These are phyloP conservation scores for Teratosphaeriaceae sp. DNA, from an alignment of 2,329 filamentous ascomycete species.

Conservation along the genomic window DNA sequence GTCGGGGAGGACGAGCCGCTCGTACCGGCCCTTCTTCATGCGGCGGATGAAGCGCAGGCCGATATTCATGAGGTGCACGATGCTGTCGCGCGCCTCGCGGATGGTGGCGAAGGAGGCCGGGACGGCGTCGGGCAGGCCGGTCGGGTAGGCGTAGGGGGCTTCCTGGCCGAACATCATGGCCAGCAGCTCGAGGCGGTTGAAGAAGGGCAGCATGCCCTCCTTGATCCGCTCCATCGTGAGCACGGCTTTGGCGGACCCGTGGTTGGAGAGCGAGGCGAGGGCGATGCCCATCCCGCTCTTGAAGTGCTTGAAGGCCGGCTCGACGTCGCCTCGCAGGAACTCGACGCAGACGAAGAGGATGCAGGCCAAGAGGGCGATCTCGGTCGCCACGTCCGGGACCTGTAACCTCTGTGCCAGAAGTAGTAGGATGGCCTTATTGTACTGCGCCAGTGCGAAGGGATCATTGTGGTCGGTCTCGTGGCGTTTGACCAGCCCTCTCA, in stretches of 20 bases:
- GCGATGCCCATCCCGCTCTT: constrained; percentile 18
- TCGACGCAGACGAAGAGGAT: constrained; percentile 25
- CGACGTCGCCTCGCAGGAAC: constrained; percentile 18
- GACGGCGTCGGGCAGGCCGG: constrained; percentile 5
- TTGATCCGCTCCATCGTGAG: constrained; percentile 5
- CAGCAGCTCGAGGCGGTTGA: constrained; percentile 16
- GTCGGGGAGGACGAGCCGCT: constrained; percentile 5
- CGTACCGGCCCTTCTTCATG: constrained; percentile 10
- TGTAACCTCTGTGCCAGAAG: constrained; percentile 12
- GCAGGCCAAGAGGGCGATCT: constrained; percentile 20
- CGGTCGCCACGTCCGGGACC: constrained; percentile 5
- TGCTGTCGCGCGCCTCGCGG: constrained; percentile 14
- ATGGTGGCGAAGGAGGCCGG: constrained; percentile 9
- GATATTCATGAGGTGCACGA: constrained; percentile 15
- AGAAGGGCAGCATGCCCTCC: constrained; percentile 13
- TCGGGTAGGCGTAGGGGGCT: constrained; percentile 9
- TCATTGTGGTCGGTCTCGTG: constrained; percentile 8
- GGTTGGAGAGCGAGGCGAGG: constrained; percentile 3
- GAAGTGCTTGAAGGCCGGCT: constrained; percentile 18
- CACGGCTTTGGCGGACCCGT: background rate
- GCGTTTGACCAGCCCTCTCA: background rate
- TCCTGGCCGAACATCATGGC: constrained; percentile 12
- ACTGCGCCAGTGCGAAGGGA: constrained; percentile 16
- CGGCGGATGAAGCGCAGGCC: constrained; percentile 12
- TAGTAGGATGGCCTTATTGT: constrained; percentile 20